Evolutionary conservation across 225 moss, liverwort and hornwort species (phyloP).

Genomic region (Ulota crispa): DNA sequence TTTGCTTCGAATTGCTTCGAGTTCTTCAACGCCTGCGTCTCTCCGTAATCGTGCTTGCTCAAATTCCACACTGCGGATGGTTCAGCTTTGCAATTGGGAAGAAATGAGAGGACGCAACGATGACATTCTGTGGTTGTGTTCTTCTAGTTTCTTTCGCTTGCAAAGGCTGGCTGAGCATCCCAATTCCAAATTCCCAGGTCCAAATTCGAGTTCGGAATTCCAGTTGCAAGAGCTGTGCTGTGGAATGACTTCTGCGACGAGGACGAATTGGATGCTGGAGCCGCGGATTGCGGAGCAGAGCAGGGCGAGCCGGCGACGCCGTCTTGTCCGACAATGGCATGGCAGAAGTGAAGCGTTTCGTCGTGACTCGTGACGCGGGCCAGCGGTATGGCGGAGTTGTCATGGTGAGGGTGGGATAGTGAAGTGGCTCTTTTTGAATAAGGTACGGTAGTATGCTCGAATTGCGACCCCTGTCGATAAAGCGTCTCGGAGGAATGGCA

Average conservation of each 20-base stretch:
- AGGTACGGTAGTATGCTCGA: not conserved
- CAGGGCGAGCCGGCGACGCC: not conserved
- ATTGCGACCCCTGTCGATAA: no score
- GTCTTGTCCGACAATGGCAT: not conserved
- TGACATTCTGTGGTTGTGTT: not conserved
- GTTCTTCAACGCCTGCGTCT: no score
- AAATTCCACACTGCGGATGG: no score
- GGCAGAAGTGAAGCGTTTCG: not conserved
- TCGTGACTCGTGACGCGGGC: no score
- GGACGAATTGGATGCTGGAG: not conserved
- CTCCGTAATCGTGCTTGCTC: no score
- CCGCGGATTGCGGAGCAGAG: no score
- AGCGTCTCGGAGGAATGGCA: no score
- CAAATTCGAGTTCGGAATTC: no score
- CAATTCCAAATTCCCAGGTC: no score
- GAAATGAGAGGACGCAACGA: not conserved
- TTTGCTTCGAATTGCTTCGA: no score
- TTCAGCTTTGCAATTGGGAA: not conserved
- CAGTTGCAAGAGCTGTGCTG: not conserved
- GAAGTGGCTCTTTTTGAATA: not conserved
- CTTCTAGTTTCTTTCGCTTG: not conserved
- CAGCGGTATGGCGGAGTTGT: not conserved
- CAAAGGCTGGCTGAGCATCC: not conserved
- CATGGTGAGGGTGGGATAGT: not conserved
- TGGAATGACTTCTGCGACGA: not conserved